Percentiles rank a stretch among this genome's conserved stretches.
Conservation (phyloP, 371 early-diverging fungal species). For the Syncephalastrum sp. region DNA sequence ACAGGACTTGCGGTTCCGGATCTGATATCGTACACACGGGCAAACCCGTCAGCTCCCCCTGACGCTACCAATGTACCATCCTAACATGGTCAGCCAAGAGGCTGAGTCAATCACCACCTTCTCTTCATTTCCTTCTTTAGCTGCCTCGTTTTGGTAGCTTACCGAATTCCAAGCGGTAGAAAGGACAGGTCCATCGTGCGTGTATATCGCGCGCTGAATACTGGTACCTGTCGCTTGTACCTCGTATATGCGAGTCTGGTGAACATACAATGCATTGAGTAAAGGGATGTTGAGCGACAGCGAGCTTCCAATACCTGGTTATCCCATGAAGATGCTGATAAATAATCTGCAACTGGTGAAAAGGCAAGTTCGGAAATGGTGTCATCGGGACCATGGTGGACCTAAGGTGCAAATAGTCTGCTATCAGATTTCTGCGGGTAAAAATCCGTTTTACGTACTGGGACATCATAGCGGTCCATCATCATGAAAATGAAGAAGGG, state of each 20-base stretch:
- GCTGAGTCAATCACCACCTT: no score
- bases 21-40: conserved; percentile 69
- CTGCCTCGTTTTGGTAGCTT: no score
- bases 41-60: conserved; percentile 74
- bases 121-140: no score
- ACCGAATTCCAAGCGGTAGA: conserved; percentile 87
- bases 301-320: conserved; percentile 62
- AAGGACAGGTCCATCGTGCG: conserved; percentile 85
- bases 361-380: conserved; percentile 77
- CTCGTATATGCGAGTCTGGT: conserved; percentile 90
- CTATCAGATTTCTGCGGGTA: no score
- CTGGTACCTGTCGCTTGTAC: conserved; percentile 72
- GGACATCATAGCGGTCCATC: no score
- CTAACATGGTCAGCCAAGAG: conserved; percentile 5
- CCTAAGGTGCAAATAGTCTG: no score
- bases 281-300: neutral
- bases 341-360: conserved; percentile 76
- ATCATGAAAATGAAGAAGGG: no score
- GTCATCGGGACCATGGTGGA: conserved; percentile 40
- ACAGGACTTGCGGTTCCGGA: conserved; percentile 77
- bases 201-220: conserved; percentile 72
- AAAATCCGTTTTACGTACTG: no score
- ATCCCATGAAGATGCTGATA: conserved; percentile 94
- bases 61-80: conserved; percentile 34
- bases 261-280: neutral